Evolutionary conservation across 2,329 filamentous ascomycete genomes (phyloP).

Genomic region (Exophiala lecanii-corni): DNA sequence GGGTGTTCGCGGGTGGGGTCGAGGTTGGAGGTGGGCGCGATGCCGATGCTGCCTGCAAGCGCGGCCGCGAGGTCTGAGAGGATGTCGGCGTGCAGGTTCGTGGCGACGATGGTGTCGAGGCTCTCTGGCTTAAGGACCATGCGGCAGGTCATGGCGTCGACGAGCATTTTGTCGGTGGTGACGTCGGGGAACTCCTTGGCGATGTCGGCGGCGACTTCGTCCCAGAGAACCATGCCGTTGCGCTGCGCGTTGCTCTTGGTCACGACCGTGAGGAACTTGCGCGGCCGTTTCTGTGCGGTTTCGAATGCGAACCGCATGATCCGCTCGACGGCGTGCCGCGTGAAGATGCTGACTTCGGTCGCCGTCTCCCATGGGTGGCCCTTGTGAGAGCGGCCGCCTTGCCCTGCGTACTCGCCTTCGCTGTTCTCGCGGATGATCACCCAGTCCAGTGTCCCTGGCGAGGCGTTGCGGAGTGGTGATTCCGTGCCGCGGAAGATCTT

Average conservation of each 20-base stretch:
- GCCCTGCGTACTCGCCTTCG: slow-evolving; percentile 62
- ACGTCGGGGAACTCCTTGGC: slow-evolving; percentile 57
- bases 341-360: slow-evolving; percentile 62
- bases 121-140: slow-evolving; percentile 59
- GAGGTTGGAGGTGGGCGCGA: slow-evolving; percentile 65
- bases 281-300: slow-evolving; percentile 51
- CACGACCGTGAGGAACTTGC: slow-evolving; percentile 58
- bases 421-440: slow-evolving; percentile 64
- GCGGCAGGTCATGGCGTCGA: slow-evolving; percentile 62
- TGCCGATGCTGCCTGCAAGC: slow-evolving; percentile 66
- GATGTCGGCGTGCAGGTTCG: slow-evolving; percentile 61
- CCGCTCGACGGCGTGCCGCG: slow-evolving; percentile 54
- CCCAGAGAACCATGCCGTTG: slow-evolving; percentile 66
- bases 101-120: slow-evolving; percentile 61
- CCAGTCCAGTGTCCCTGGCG: slow-evolving; percentile 59
- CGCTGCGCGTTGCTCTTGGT: slow-evolving; percentile 64
- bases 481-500: slow-evolving; percentile 57
- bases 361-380: slow-evolving; percentile 57
- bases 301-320: slow-evolving; percentile 62
- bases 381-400: slow-evolving; percentile 58
- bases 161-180: slow-evolving; percentile 60
- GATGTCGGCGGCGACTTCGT: slow-evolving; percentile 55
- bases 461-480: slow-evolving; percentile 49
- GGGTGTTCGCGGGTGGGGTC: slow-evolving; percentile 59
- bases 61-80: slow-evolving; percentile 67